Percentiles rank a stretch among this genome's conserved stretches.
Evolutionary conservation across 352 stramenopile species (phyloP).

Genomic region (Globisporangium abappressorium): DNA sequence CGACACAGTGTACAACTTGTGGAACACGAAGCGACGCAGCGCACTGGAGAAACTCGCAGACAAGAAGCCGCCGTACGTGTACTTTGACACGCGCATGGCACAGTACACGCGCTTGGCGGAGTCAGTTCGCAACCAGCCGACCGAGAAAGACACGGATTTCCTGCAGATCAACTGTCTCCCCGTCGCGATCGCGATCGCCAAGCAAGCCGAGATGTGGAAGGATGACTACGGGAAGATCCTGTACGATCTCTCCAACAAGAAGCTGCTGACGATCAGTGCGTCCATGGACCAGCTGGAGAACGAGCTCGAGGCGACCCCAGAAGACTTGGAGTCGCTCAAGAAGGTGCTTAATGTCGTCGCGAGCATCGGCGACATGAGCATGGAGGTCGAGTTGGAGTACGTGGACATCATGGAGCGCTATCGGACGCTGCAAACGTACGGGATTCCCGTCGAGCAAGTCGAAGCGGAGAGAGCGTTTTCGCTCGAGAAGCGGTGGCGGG

Average conservation of each 20-base stretch:
- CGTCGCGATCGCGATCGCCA: conserved; percentile 87
- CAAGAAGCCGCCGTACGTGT: conserved; percentile 91
- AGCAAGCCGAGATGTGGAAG: conserved; percentile 93
- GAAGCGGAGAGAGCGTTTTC: conserved; percentile 75
- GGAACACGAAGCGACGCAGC: conserved; percentile 90
- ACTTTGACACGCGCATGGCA: conserved; percentile 93
- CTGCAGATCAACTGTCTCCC: conserved; percentile 92
- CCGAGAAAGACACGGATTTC: conserved; percentile 94
- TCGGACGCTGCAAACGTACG: conserved; percentile 80
- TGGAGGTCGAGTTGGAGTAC: conserved; percentile 95
- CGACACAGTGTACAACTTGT: conserved; percentile 93
- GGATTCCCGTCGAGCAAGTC: conserved; percentile 60
- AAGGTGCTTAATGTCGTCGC: conserved; percentile 92
- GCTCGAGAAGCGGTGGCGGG: conserved; percentile 83
- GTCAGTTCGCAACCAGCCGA: conserved; percentile 84
- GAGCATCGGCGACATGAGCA: conserved; percentile 79
- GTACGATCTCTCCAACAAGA: conserved; percentile 82
- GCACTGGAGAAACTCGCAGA: conserved; percentile 91
- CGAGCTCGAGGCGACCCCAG: conserved; percentile 75
- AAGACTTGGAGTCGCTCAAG: conserved; percentile 93
- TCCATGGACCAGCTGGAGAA: conserved; percentile 80
- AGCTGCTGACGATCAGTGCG: conserved; percentile 63
- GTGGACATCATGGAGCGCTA: conserved; percentile 93
- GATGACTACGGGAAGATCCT: conserved; percentile 93
- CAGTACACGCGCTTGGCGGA: conserved; percentile 89